A percentile compares a stretch with the other conserved stretches of the same genome.
These are phyloP conservation scores for Salvia splendens DNA, from an alignment of 257 asterid genomes.

Conservation along the genomic window DNA sequence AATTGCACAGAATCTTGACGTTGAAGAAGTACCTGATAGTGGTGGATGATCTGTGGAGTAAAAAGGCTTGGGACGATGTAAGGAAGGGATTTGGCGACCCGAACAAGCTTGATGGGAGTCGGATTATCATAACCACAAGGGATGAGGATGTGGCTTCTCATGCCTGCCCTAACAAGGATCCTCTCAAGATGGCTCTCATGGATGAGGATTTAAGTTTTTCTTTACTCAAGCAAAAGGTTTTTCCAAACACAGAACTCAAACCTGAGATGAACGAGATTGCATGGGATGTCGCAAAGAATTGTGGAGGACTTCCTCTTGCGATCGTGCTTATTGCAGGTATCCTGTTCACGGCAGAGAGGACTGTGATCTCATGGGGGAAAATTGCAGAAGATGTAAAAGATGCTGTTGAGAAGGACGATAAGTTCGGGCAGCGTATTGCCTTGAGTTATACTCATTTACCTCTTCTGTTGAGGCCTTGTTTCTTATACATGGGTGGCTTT, in stretches of 20 bases:
- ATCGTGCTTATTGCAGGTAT: neutral
- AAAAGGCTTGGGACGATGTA: neutral
- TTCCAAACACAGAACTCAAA: neutral
- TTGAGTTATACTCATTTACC: constrained; percentile 12
- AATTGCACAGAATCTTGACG: neutral
- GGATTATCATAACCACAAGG: neutral
- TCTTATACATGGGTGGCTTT: too few species aligned
- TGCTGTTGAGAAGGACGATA: neutral
- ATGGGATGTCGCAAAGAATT: neutral
- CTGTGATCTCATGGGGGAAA: neutral
- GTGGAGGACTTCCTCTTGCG: neutral
- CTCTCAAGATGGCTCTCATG: neutral
- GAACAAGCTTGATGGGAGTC: neutral
- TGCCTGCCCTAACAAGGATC: neutral
- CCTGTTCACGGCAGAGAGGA: neutral
- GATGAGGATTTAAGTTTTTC: neutral
- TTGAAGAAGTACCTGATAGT: neutral
- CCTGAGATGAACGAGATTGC: neutral
- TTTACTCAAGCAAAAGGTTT: neutral
- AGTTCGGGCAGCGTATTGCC: neutral
- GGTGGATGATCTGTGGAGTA: constrained; percentile 7
- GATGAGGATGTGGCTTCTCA: neutral
- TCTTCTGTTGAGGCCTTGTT: neutral
- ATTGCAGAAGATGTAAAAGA: neutral
- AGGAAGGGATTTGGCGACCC: neutral